These are phyloP conservation scores for Fusarium luffae DNA, from an alignment of 2,329 filamentous ascomycete species.

Conservation along the genomic window DNA sequence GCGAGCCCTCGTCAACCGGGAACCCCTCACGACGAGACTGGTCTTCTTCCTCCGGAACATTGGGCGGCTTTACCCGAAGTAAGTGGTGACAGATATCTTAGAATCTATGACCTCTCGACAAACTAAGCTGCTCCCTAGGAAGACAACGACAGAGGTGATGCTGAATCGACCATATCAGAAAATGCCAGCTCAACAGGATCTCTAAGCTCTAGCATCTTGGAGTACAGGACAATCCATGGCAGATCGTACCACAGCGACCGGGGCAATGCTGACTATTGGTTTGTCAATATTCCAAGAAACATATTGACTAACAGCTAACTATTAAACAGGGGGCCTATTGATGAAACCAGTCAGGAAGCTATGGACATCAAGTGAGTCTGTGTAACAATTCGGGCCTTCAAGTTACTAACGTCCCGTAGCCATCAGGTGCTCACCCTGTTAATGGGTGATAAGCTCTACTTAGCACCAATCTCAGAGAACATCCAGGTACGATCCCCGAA, in stretches of 20 bases:
- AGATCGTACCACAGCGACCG: neutral
- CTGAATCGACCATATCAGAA: neutral
- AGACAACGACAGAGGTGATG: neutral
- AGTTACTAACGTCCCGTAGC: accelerated
- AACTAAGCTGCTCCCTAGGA: neutral
- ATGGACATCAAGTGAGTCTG: slow-evolving; percentile 12
- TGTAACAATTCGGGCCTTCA: accelerated
- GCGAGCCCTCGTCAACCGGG: neutral
- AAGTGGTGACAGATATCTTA: neutral
- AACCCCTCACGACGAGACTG: neutral
- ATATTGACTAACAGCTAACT: neutral
- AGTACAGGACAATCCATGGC: neutral
- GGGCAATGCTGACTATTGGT: slow-evolving; percentile 9
- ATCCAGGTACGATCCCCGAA: neutral
- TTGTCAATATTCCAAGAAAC: neutral
- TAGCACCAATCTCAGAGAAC: neutral
- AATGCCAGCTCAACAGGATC: neutral
- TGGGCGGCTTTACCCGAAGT: neutral
- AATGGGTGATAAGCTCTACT: neutral
- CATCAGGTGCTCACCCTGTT: slow-evolving; percentile 1
- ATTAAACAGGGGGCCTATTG: neutral
- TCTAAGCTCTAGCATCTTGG: neutral
- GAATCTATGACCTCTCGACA: accelerated
- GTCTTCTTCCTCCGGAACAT: neutral
- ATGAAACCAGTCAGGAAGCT: neutral